A percentile compares a stretch with the other conserved stretches of the same genome.
Evolutionary conservation across 306 rosid species (phyloP).

Genomic region (Elaeagnus macrophylla): DNA sequence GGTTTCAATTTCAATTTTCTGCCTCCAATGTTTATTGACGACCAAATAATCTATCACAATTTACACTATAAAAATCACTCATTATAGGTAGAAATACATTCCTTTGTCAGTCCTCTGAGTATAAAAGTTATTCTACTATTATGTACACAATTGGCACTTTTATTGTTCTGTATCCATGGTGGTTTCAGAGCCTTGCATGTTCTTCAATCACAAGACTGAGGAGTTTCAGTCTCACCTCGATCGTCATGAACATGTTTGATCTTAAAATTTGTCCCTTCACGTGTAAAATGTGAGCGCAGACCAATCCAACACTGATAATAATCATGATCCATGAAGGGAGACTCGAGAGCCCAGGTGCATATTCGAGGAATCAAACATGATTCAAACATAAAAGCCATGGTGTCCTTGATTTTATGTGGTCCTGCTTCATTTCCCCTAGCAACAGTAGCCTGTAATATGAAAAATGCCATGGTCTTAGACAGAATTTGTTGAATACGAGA

Average conservation of each 20-base stretch:
- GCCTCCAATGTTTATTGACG: no score
- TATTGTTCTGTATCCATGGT: no score
- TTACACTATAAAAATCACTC: no score
- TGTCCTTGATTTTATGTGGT: constrained; percentile 50
- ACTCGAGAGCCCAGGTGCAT: constrained; percentile 62
- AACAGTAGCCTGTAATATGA: constrained; percentile 53
- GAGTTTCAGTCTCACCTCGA: constrained; percentile 2
- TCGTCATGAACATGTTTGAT: constrained; percentile 2
- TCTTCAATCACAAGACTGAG: no score
- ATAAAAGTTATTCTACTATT: no score
- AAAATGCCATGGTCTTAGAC: not conserved
- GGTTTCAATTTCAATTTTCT: no score
- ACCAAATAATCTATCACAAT: no score
- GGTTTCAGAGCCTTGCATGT: no score
- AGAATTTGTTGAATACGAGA: no score
- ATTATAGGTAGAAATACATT: no score
- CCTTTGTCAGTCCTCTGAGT: no score
- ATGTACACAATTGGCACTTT: no score
- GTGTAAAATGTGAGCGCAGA: constrained; percentile 58
- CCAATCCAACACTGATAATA: constrained; percentile 96
- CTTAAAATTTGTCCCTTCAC: constrained; percentile 1
- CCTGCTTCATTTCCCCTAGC: constrained; percentile 54
- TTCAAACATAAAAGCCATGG: constrained; percentile 96
- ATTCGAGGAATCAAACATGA: constrained; percentile 75
- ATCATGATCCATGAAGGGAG: constrained; percentile 70